Evolutionary conservation across 441 rosid species (phyloP), one percentile per base, ranked within the genome.

Genomic region (Bruguiera hainesii): DNA sequence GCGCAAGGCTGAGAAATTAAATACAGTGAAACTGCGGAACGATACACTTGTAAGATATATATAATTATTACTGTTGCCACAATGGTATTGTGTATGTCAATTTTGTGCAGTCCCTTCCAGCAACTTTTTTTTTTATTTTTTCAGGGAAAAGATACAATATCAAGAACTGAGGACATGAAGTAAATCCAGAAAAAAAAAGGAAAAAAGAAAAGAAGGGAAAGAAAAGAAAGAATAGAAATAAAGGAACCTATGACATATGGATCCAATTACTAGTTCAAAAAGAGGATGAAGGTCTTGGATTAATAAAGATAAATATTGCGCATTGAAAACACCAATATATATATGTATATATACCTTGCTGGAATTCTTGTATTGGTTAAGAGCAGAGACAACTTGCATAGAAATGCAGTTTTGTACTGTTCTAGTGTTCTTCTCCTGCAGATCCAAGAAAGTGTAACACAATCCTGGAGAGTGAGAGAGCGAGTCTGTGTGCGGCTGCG

Each of bases 391-490:
- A 59, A 56, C 55, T 56, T 61, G 72, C 76, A 71, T 77, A 70
- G 70, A n/a, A 76, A 62, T 75, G 76, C 71, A 64, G 73, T 62
- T 20, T 26, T 20, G 29, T 20, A 52, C 25, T 23, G 48, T 65
- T 67, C 46, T 49, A 0, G 30, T 33, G 16, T 20, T 68, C 52
- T 23, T 56, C 28, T 53, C 4, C 58, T 53, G 58, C 33, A 66
- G 76, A 73, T 67, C 72, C 72, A 63, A 68, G 72, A 73, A 63
- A 73, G 60, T 60, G 59, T 15, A 18, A 21, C 26, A 66, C 72
- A 82, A 66, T 53, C 71, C 57, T 33, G 69, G 67, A 69, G 52
- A 67, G 55, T 50, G 68, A 56, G 60, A 57, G 65, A 71, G 56
- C 29, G 21, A 42, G 55, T 21, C 67, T 19, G 59, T 11, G 42